Evolutionary conservation across 768 basidiomycete genomes (phyloP).

Genomic region (Mrakia hoshinonis): DNA sequence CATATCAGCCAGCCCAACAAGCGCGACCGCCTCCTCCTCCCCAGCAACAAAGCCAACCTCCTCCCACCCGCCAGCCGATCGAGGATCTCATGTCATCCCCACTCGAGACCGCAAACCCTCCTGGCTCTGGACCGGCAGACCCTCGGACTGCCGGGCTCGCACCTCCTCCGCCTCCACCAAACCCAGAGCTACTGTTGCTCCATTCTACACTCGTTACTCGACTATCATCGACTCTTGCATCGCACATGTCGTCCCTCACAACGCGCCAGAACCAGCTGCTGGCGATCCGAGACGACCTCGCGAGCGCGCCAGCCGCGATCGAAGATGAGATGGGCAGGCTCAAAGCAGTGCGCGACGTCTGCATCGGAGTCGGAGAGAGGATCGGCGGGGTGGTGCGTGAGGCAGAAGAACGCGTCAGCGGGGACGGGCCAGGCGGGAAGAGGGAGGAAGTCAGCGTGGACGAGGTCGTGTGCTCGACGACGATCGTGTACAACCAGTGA

Average conservation of each 20-base stretch:
- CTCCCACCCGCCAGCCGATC: conserved; percentile 21
- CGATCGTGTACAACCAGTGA: conserved; percentile 94
- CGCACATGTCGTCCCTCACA: conserved; percentile 51
- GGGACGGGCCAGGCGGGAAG: conserved; percentile 73
- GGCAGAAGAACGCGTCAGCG: conserved; percentile 60
- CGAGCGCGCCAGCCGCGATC: conserved; percentile 84
- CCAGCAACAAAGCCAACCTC: conserved; percentile 6
- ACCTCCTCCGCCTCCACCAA: conserved; percentile 72
- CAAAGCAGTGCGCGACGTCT: conserved; percentile 86
- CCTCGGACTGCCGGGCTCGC: conserved; percentile 29
- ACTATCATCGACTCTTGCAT: conserved; percentile 59
- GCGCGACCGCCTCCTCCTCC: conserved; percentile 13
- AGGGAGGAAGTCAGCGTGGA: conserved; percentile 91
- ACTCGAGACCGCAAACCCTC: not conserved
- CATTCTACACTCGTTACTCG: conserved; percentile 59
- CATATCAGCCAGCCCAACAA: conserved; percentile 16
- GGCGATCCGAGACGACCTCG: conserved; percentile 72
- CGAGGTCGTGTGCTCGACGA: conserved; percentile 89
- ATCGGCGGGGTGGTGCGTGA: conserved; percentile 55
- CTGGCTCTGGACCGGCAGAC: not conserved
- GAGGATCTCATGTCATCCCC: conserved; percentile 17
- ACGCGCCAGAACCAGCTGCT: conserved; percentile 52
- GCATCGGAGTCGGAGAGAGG: conserved; percentile 64
- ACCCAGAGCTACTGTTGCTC: conserved; percentile 76
- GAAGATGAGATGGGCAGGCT: conserved; percentile 91